A percentile compares a stretch with the other conserved stretches of the same genome.
These are phyloP conservation scores for Leccinum fallax DNA, from an alignment of 1,284 basidiomycete genomes.

Conservation along the genomic window DNA sequence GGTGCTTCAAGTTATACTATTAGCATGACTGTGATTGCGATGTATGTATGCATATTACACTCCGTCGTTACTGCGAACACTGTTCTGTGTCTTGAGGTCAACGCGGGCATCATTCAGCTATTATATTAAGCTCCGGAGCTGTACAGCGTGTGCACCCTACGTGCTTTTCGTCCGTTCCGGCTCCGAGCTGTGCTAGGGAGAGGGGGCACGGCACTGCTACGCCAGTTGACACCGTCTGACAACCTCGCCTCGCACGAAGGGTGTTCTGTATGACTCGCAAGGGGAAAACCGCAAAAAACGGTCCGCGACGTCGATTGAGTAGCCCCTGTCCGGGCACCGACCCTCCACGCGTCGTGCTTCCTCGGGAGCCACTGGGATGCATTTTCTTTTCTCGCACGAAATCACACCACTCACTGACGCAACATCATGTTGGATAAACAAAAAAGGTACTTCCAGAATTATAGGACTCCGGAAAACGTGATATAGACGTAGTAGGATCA, in stretches of 20 bases:
- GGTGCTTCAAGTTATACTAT: no score
- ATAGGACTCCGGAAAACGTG: background rate
- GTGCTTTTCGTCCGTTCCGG: no score
- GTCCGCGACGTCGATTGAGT: background rate
- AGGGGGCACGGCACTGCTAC: background rate
- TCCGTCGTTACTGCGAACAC: no score
- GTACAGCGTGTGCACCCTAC: no score
- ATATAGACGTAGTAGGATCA: conserved; percentile 16
- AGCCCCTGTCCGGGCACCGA: background rate
- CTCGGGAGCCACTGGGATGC: background rate
- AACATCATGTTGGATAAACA: background rate
- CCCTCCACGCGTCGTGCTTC: background rate
- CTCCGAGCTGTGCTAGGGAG: no score
- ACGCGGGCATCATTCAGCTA: no score
- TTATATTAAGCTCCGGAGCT: no score
- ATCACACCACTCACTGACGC: background rate
- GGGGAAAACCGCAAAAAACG: background rate
- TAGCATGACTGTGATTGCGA: no score
- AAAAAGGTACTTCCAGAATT: background rate
- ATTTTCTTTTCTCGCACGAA: background rate
- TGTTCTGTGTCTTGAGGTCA: no score
- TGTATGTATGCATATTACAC: no score
- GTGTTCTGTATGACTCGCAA: background rate
- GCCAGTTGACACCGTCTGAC: background rate
- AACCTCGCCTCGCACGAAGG: background rate